These are phyloP conservation scores for Amanita pallidorosea DNA, from an alignment of 768 basidiomycete genomes.

Conservation along the genomic window DNA sequence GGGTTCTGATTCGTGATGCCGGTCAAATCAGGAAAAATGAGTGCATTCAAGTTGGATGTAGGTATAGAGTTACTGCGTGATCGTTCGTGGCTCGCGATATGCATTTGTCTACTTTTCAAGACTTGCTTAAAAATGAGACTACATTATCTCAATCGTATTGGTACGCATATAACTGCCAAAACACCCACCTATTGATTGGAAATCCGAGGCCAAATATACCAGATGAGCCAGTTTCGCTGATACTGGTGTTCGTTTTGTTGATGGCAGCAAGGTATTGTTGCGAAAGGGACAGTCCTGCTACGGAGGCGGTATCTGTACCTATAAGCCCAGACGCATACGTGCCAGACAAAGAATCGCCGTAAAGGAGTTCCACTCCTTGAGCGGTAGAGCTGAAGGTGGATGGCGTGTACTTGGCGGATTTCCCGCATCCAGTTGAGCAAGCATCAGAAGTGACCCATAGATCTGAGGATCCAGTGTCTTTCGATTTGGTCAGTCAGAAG, in stretches of 20 bases:
- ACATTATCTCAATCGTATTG: background rate
- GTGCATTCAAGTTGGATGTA: conserved; percentile 4
- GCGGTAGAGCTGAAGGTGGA: conserved; percentile 34
- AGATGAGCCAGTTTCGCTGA: conserved; percentile 41
- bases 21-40: background rate
- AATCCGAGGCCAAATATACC: conserved; percentile 75
- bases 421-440: conserved; percentile 33
- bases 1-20: background rate
- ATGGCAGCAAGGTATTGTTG: conserved; percentile 59
- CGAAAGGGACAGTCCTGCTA: conserved; percentile 39
- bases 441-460: conserved; percentile 60
- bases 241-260: conserved; percentile 55
- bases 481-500: background rate
- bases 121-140: background rate
- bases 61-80: background rate
- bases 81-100: background rate
- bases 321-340: conserved; percentile 58
- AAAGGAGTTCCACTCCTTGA: conserved; percentile 38
- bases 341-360: conserved; percentile 64
- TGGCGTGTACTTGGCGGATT: conserved; percentile 37
- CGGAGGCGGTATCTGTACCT: conserved; percentile 43
- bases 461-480: conserved; percentile 74
- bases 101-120: too few species aligned
- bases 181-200: conserved; percentile 52
- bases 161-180: background rate